Base-by-base conservation (phyloP, 768 basidiomycete species). In the Amanita muscaria region DNA sequence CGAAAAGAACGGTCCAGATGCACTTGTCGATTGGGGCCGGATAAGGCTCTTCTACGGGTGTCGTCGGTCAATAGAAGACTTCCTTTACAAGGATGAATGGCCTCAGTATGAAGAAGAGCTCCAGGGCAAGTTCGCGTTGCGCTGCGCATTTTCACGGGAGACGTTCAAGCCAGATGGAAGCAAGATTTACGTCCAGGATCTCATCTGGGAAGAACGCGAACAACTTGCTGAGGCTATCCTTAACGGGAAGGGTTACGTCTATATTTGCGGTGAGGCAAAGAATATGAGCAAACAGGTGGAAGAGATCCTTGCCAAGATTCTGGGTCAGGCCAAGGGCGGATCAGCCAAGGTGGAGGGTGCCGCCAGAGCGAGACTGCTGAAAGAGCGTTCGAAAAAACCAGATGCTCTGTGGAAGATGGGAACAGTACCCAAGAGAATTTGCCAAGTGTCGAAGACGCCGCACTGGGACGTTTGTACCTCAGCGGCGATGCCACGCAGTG, bases 111-210 rank as follows among this genome's bases (percentile, higher is more conserved):
- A 64, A 35, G 76, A 79, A 47, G 93, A 93, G 60, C 79, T 99
- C 41, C 79, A 82, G 54, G 92, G 88, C 56, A 96, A 96, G 62
- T 91, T 99, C 72, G 71, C 73, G 49, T 73, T 99, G 68, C 84
- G 87, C 61, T 73, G 72, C 51, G 90, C 96, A 4, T 90, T 97
- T 72, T 97, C 93, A 31, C 85, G 91, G 41, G 83, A 93, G 46
- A 80, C 79, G n/a, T 88, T 76, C 70, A 88, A 85, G 63, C 77
- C 87, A 4, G 90, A 92, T 52, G 87, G 91, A 19, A 72, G 85
- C 72, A 99, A 98, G 73, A 88, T 94, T 58, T 99, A 99, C 66
- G 96, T 99, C n/a, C 96, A 99, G 66, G 91, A 99, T 64, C 69
- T 97, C 47, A 67, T 99, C 9, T 91, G 86, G 87, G 80, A 97